phyloP scores from a whole-genome alignment of 2,329 filamentous ascomycete genomes.

The Periconia digitata region DNA sequence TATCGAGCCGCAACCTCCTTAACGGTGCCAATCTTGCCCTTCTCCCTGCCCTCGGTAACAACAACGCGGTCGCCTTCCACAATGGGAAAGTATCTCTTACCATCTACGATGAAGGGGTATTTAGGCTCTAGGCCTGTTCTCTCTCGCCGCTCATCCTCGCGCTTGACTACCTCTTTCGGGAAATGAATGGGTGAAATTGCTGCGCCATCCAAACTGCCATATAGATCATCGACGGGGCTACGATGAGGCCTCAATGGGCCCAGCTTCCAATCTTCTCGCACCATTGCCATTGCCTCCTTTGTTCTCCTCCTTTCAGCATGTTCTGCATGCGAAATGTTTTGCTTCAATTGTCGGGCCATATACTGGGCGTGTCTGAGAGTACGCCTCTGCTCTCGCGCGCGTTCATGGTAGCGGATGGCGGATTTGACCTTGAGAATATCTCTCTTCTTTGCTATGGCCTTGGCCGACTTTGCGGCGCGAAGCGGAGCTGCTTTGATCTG shows the following conservation, averaged over 20 bases:
- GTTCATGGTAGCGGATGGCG: slow-evolving; percentile 35
- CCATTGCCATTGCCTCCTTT: slow-evolving; percentile 46
- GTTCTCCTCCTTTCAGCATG: slow-evolving; percentile 28
- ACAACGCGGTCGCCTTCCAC: slow-evolving; percentile 75
- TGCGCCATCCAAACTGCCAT: slow-evolving; percentile 56
- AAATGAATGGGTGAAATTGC: slow-evolving; percentile 39
- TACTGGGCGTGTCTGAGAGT: too few relatives aligned
- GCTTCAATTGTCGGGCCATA: too few relatives aligned
- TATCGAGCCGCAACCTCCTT: slow-evolving; percentile 52
- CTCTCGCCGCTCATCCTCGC: slow-evolving; percentile 19
- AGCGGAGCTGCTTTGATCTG: slow-evolving; percentile 23
- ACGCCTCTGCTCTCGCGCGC: slow-evolving; percentile 25
- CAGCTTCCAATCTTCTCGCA: slow-evolving; percentile 75
- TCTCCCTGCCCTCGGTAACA: slow-evolving; percentile 73
- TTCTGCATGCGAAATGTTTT: background rate
- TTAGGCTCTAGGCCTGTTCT: slow-evolving; percentile 23
- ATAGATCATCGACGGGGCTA: slow-evolving; percentile 58
- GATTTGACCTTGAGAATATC: slow-evolving; percentile 48
- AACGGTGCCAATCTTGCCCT: slow-evolving; percentile 81
- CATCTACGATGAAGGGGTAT: slow-evolving; percentile 31
- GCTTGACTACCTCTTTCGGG: slow-evolving; percentile 36
- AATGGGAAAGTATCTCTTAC: slow-evolving; percentile 38
- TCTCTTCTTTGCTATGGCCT: slow-evolving; percentile 33
- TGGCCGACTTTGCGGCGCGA: slow-evolving; percentile 19
- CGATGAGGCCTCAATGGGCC: slow-evolving; percentile 77